Conservation (phyloP, 1,284 basidiomycete species). For the Mycena sp. region DNA sequence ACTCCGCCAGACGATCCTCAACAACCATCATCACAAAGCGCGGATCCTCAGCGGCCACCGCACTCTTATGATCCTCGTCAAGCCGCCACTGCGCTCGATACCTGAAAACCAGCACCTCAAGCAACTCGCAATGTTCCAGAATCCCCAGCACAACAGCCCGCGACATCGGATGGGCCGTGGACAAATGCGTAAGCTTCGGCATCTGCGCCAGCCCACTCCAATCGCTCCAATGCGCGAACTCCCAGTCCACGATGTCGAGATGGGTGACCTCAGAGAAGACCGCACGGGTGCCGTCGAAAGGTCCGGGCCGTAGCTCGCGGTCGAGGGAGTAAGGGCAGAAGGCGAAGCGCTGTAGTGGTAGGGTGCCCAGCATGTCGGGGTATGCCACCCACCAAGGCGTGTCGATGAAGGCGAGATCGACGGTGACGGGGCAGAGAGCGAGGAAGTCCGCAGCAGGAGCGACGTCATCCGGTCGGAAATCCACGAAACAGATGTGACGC, state of each 20-base stretch:
- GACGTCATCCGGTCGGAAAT: background rate
- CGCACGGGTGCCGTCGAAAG: background rate
- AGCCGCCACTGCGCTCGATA: background rate
- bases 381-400: background rate
- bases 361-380: background rate
- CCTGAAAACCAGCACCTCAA: background rate
- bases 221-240: background rate
- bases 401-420: background rate
- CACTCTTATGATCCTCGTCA: background rate
- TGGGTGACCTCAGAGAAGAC: background rate
- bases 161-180: background rate
- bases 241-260: background rate
- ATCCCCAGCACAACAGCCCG: background rate
- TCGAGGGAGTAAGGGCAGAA: background rate
- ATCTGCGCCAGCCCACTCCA: background rate
- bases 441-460: background rate
- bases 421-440: background rate
- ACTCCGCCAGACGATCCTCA: background rate
- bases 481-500: background rate
- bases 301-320: background rate
- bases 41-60: background rate
- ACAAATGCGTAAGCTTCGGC: background rate
- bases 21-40: constrained; percentile 1
- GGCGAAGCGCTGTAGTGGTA: background rate
- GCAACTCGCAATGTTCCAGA: background rate